Conservation (phyloP, 306 rosid genomes). For the Datisca glomerata region DNA sequence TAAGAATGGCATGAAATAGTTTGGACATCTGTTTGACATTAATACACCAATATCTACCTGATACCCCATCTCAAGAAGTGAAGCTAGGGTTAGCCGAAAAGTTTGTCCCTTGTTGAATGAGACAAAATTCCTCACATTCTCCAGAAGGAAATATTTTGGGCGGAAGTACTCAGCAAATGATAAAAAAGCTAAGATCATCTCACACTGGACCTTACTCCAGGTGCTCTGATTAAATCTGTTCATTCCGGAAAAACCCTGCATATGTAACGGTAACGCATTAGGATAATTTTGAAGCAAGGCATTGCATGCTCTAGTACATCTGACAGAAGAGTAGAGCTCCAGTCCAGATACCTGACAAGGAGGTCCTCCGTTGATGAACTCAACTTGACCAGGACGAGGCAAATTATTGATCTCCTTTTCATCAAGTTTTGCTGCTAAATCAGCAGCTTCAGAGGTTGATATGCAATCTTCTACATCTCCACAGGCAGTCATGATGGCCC, state of each 20-base stretch:
- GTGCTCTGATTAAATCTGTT: slow-evolving; percentile 80
- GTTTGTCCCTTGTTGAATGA: slow-evolving; percentile 94
- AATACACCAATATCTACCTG: slow-evolving; percentile 39
- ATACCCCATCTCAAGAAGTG: slow-evolving; percentile 97
- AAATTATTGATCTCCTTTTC: slow-evolving; percentile 42
- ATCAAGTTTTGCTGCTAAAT: slow-evolving; percentile 46
- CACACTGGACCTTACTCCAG: slow-evolving; percentile 99
- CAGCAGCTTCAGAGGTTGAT: slow-evolving; percentile 72
- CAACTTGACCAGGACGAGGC: slow-evolving; percentile 89
- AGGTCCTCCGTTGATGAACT: slow-evolving; percentile 97
- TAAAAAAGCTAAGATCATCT: slow-evolving; percentile 89
- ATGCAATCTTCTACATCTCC: slow-evolving; percentile 88
- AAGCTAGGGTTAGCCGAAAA: slow-evolving; percentile 73
- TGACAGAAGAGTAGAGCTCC: neutral
- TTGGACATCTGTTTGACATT: neutral
- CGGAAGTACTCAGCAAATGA: slow-evolving; percentile 95
- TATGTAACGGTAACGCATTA: neutral
- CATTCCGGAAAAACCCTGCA: slow-evolving; percentile 97
- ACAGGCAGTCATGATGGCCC: slow-evolving; percentile 88
- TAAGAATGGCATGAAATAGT: neutral
- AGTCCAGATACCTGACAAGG: slow-evolving; percentile 71
- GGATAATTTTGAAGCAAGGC: no score
- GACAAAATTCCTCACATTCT: slow-evolving; percentile 92
- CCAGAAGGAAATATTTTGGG: slow-evolving; percentile 84
- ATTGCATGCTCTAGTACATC: no score